These are phyloP conservation scores for Chalciporus piperatus DNA, from an alignment of 768 basidiomycete species.

Conservation along the genomic window DNA sequence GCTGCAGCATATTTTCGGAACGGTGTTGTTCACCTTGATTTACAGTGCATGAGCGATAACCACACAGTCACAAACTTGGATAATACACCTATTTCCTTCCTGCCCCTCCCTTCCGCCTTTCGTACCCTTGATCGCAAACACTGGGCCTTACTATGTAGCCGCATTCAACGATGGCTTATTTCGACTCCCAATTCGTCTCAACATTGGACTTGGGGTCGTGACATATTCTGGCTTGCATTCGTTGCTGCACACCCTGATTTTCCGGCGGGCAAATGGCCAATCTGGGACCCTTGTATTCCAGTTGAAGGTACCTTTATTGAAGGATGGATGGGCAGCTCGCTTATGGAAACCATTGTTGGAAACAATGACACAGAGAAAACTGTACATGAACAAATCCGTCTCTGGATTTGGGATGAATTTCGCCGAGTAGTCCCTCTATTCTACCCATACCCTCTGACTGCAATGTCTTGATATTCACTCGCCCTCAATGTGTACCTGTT, in stretches of 20 bases:
- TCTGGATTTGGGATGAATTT: background rate
- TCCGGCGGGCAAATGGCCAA: background rate
- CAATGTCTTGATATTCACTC: background rate
- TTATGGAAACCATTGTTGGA: no score
- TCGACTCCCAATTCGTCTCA: no score
- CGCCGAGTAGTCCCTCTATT: background rate
- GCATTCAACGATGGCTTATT: no score
- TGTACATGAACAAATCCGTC: background rate
- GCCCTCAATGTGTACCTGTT: background rate
- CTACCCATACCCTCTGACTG: background rate
- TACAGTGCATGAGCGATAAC: no score
- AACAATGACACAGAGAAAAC: background rate
- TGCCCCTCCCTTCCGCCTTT: no score
- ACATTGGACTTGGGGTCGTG: no score
- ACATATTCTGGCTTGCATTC: constrained; percentile 5
- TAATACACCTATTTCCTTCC: no score
- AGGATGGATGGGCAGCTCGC: background rate
- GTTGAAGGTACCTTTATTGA: constrained; percentile 5
- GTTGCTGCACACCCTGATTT: constrained; percentile 6
- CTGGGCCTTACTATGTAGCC: no score
- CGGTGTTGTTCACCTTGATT: no score
- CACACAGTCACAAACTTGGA: no score
- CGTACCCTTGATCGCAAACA: no score
- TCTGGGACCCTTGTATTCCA: constrained; percentile 5
- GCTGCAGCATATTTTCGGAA: no score